Evolutionary conservation across 176 grass and related monocot species (phyloP), one percentile per base, ranked within the genome.

Genomic region (Aegilops umbellulata): DNA sequence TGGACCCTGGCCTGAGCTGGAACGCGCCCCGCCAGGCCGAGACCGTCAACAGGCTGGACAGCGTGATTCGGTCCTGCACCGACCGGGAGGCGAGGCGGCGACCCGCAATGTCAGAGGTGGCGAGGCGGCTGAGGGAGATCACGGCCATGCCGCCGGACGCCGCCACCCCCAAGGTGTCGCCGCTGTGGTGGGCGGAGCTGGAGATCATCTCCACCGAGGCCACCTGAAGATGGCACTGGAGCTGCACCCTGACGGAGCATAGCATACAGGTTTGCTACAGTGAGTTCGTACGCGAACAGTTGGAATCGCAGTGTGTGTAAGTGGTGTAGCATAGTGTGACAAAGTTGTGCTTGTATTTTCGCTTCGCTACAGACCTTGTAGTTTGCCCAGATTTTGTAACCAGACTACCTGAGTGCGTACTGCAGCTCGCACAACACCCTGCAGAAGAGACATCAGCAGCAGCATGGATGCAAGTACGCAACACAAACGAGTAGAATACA

Each of bases 161-260:
- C 0, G 95, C 92, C 13, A 87, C 81, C 12, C 95, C 95, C 34
- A 97, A 90, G 88, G 47, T 88, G 68, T 97, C 95, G n/a, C 92
- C 95, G 46, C 73, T 95, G 38, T 95, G 90, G 95, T 97, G 95
- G 95, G 92, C 95, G 7, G 95, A 97, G 78, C 90, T 95, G 12
- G 92, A 97, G 78, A 95, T 97, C 73, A 88, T 95, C 72, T 97
- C 92, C 69, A 82, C 90, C 15, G 89, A 93, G 63, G 60, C 77
- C 46, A 88, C 78, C 79, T 92, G 77, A 87, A 65, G 32, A 55
- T 3, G 32, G 31, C n/a, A 41, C 35, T 6, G 20, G 34, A 23
- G 22, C 68, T 23, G 68, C 32, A 17, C 77, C 58, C 32, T 55
- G 44, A 38, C 31, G 55, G 57, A 47, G 44, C 44, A 15, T 5